Evolutionary conservation across 2,329 filamentous ascomycete genomes (phyloP), one percentile per base, ranked within the genome.

Genomic region (Epichloe scottii): DNA sequence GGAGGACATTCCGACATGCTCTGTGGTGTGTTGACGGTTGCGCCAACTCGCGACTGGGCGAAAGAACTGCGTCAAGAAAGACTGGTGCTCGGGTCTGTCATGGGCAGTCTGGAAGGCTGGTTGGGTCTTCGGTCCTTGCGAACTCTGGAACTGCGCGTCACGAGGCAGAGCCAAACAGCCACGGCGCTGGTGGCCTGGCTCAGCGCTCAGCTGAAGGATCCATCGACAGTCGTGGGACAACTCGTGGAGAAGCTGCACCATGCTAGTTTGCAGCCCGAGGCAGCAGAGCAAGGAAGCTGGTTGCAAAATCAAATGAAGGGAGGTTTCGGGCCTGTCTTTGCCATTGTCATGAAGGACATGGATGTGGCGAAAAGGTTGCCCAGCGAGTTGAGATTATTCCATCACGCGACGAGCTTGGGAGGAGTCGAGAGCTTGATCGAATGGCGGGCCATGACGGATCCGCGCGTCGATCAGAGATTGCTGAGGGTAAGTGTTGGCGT

Each of bases 341-440:
- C 84, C 3, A 74, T 97, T 23, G 75, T 76, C 53, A 76, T 87
- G 71, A 78, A 78, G 60, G 71, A 76, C 3, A 72, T 77, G 54
- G 69, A 72, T 1, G 63, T 77, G 48, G 90, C 93, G 3, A 78
- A 75, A 57, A 67, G 71, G 33, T 68, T 98, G 56, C 93, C 93
- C 3, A 86, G 84, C 61, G 86, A 87, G 66, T 69, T 97, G 64
- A 64, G 74, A 2, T 76, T 95, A 43, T 97, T 97, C 72, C 88
- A 95, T 60, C 93, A 98, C 68, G 93, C 93, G 5, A 98, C 93
- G 2, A 94, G 87, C 66, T 69, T 97, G 30, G 93, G 93, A 2
- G 91, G 93, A 4, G 89, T 97, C 10, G 93, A 97, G 77, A 93
- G 88, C 62, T 69, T 97, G 71, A 90, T 98, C 59, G 93, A 98